phyloP scores from a whole-genome alignment of 202 grass and related monocot species.

The Setaria italica region DNA sequence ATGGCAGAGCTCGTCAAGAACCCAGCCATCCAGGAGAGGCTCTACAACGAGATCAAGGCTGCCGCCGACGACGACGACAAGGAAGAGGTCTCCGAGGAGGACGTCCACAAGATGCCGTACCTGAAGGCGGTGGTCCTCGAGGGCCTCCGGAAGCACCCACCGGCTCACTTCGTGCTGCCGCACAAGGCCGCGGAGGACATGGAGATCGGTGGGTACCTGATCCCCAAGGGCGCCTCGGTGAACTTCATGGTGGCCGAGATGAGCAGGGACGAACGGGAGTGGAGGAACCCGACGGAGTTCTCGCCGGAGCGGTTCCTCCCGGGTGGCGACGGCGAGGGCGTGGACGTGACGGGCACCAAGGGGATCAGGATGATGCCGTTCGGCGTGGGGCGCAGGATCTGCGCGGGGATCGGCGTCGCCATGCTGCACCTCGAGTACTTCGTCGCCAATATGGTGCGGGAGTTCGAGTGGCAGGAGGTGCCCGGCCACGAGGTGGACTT shows the following conservation, averaged over 20 bases:
- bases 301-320: slow-evolving; percentile 49
- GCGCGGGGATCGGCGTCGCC: slow-evolving; percentile 45
- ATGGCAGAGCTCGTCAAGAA: no score
- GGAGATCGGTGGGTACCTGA: slow-evolving; percentile 44
- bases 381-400: slow-evolving; percentile 56
- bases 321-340: slow-evolving; percentile 10
- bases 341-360: slow-evolving; percentile 37
- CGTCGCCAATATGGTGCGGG: slow-evolving; percentile 54
- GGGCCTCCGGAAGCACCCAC: slow-evolving; percentile 47
- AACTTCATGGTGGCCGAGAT: slow-evolving; percentile 59
- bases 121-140: slow-evolving; percentile 65
- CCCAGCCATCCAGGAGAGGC: no score
- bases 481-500: slow-evolving; percentile 55
- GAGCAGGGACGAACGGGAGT: slow-evolving; percentile 36
- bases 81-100: slow-evolving; percentile 41
- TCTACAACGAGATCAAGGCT: no score
- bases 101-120: slow-evolving; percentile 57
- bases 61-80: background rate
- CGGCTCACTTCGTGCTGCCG: slow-evolving; percentile 46
- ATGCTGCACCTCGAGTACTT: slow-evolving; percentile 67
- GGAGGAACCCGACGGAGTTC: slow-evolving; percentile 51
- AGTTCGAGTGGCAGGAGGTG: slow-evolving; percentile 57
- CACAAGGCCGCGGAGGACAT: slow-evolving; percentile 53
- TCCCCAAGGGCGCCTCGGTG: slow-evolving; percentile 49
- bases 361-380: slow-evolving; percentile 70